phyloP scores from a whole-genome alignment of 2,329 filamentous ascomycete species.

The Rutstroemia sydowiana region DNA sequence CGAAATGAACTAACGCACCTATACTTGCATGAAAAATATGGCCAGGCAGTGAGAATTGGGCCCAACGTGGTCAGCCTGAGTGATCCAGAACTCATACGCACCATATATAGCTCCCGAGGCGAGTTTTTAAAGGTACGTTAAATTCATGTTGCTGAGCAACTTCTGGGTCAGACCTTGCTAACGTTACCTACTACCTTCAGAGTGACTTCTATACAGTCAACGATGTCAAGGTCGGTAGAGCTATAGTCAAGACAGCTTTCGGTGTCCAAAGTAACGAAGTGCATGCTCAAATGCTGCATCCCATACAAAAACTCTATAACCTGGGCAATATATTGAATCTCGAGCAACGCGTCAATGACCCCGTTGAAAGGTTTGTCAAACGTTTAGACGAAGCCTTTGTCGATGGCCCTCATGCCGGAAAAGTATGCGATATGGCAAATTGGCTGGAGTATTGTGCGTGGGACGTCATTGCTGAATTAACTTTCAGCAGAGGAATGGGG shows the following conservation, averaged over 20 bases:
- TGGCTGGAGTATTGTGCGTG: slow-evolving; percentile 36
- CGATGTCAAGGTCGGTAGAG: slow-evolving; percentile 15
- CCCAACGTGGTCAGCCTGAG: slow-evolving; percentile 24
- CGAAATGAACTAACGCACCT: slow-evolving; percentile 14
- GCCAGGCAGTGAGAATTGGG: slow-evolving; percentile 20
- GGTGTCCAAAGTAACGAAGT: slow-evolving; percentile 15
- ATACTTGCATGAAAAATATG: slow-evolving; percentile 20
- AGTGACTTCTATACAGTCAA: slow-evolving; percentile 21
- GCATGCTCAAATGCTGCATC: slow-evolving; percentile 16
- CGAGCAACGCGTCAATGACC: slow-evolving; percentile 28
- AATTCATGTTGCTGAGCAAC: not conserved
- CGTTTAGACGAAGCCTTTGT: slow-evolving; percentile 31
- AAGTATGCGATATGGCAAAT: slow-evolving; percentile 32
- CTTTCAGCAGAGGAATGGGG: slow-evolving; percentile 34
- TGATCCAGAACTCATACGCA: slow-evolving; percentile 17
- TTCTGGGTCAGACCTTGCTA: not conserved
- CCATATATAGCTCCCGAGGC: slow-evolving; percentile 14
- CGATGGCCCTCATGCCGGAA: slow-evolving; percentile 13
- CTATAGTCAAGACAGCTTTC: slow-evolving; percentile 20
- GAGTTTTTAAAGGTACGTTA: slow-evolving; percentile 18
- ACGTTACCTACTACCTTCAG: slow-evolving; percentile 2
- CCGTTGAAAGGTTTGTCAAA: slow-evolving; percentile 29
- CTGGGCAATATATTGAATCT: slow-evolving; percentile 14
- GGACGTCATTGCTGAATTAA: slow-evolving; percentile 35
- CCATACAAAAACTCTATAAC: slow-evolving; percentile 26